Evolutionary conservation across 306 rosid genomes (phyloP).

Genomic region (Bauhinia variegata): DNA sequence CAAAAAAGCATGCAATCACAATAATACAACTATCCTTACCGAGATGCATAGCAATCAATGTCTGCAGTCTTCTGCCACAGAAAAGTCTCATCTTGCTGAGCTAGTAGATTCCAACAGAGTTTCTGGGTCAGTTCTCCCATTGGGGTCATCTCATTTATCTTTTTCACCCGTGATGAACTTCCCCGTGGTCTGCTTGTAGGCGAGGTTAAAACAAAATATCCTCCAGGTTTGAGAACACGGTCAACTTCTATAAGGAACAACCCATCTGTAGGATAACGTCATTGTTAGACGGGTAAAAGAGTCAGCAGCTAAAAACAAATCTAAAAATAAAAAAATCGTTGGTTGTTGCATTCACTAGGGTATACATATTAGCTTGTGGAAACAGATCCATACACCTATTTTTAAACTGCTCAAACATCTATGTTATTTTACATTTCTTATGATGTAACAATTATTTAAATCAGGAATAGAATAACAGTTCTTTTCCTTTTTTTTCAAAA

Average conservation of each 20-base stretch:
- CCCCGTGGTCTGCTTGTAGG: constrained; percentile 67
- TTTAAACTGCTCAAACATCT: not conserved
- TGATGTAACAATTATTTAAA: not conserved
- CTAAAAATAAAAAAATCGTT: not conserved
- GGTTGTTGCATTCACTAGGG: constrained; percentile 14
- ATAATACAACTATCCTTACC: constrained; percentile 55
- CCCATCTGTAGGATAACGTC: constrained; percentile 69
- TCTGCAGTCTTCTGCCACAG: constrained; percentile 91
- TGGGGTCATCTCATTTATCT: constrained; percentile 55
- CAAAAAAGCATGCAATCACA: constrained; percentile 6
- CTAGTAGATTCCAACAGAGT: constrained; percentile 90
- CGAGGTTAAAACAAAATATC: constrained; percentile 91
- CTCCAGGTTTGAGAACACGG: constrained; percentile 97
- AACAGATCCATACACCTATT: not conserved
- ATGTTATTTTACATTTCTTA: not conserved
- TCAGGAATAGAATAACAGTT: not conserved
- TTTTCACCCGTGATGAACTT: constrained; percentile 63
- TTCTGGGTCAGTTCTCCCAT: constrained; percentile 68
- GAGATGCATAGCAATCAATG: constrained; percentile 73
- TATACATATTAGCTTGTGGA: not conserved
- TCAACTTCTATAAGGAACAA: constrained; percentile 84
- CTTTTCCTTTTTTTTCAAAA: not conserved
- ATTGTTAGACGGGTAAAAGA: constrained; percentile 31
- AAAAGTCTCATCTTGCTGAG: constrained; percentile 90
- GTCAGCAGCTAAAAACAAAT: constrained; percentile 11